phyloP scores from a whole-genome alignment of 768 basidiomycete genomes.

The Mycena galericulata region DNA sequence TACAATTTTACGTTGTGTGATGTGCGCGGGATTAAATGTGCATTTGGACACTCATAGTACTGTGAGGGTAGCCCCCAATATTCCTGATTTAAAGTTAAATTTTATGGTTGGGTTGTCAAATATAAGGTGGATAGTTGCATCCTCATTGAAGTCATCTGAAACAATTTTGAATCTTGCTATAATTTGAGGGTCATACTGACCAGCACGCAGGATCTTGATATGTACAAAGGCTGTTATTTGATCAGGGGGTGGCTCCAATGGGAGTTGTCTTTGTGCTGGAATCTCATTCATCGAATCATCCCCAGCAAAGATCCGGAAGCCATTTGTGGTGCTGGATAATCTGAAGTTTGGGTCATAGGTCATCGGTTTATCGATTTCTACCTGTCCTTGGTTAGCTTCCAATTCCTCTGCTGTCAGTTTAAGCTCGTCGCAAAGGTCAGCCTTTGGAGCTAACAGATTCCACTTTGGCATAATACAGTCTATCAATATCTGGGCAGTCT shows the following conservation, averaged over 20 bases:
- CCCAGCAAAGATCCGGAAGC: neutral
- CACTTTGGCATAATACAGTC: conserved; percentile 1
- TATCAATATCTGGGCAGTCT: neutral
- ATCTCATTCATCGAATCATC: conserved; percentile 7
- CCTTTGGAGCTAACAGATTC: neutral
- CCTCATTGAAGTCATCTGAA: neutral
- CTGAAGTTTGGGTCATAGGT: conserved; percentile 3
- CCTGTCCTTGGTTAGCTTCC: no score
- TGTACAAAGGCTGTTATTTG: neutral
- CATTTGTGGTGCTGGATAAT: neutral
- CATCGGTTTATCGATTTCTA: neutral
- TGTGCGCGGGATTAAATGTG: no score
- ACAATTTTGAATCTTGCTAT: neutral
- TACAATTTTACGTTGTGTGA: neutral
- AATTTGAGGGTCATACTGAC: conserved; percentile 1
- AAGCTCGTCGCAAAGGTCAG: neutral
- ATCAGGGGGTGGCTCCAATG: neutral
- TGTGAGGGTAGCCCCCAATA: neutral
- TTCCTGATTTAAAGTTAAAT: neutral
- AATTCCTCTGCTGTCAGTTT: neutral
- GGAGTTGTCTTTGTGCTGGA: neutral
- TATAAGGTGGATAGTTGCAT: neutral
- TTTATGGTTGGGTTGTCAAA: neutral
- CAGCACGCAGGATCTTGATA: neutral
- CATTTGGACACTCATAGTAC: neutral